These are phyloP conservation scores for Echeveria elegans DNA, from an alignment of 164 flowering plant species.

Conservation along the genomic window DNA sequence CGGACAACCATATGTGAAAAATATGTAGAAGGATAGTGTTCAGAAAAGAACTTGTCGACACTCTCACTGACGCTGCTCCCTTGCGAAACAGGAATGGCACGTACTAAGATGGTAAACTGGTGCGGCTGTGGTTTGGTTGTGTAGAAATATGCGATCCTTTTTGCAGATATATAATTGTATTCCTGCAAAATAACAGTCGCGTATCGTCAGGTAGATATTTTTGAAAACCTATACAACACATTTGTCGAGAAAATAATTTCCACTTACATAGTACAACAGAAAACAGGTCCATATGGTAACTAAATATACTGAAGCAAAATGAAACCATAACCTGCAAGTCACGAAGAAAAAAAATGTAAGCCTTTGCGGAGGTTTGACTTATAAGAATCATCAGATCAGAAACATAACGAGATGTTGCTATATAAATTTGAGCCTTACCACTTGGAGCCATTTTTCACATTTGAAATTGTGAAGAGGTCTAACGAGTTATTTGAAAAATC, in stretches of 20 bases:
- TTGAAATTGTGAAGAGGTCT: slow-evolving; percentile 78
- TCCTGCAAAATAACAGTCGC: slow-evolving; percentile 47
- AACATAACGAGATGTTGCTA: no score
- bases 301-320: slow-evolving; percentile 63
- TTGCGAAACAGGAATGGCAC: slow-evolving; percentile 49
- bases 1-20: slow-evolving; percentile 64
- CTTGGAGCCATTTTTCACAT: slow-evolving; percentile 73
- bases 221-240: no score
- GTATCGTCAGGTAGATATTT: no score
- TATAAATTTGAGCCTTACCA: slow-evolving; percentile 13
- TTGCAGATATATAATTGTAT: slow-evolving; percentile 50
- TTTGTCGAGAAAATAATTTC: background rate
- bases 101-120: slow-evolving; percentile 79
- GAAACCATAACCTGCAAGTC: slow-evolving; percentile 85
- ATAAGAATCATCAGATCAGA: no score
- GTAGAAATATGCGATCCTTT: slow-evolving; percentile 57
- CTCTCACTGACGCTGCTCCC: slow-evolving; percentile 50
- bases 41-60: slow-evolving; percentile 64
- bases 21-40: slow-evolving; percentile 67
- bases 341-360: background rate
- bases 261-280: slow-evolving; percentile 72
- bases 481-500: slow-evolving; percentile 60
- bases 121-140: slow-evolving; percentile 78
- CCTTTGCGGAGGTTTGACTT: no score
- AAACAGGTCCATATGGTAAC: slow-evolving; percentile 67